Evolutionary conservation across 495 filamentous ascomycete genomes (phyloP).

Genomic region (Annulohypoxylon stygium): DNA sequence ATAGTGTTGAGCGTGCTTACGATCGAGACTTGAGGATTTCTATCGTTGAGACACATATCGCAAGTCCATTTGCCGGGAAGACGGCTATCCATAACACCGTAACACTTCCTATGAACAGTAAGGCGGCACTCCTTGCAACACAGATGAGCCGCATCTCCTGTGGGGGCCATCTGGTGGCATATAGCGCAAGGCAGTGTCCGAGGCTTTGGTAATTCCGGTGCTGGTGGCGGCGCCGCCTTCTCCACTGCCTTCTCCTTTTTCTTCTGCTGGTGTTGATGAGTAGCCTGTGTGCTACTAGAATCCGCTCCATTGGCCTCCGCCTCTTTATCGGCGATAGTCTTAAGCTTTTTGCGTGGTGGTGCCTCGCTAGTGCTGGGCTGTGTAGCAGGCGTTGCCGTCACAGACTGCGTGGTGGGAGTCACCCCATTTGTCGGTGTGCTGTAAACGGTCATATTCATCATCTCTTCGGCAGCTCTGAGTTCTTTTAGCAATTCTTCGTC

Average conservation of each 20-base stretch:
- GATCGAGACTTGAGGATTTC: conserved; percentile 85
- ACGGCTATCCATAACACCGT: conserved; percentile 81
- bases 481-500: conserved; percentile 94
- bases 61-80: conserved; percentile 88
- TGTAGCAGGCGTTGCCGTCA: conserved; percentile 27
- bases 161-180: conserved; percentile 78
- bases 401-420: conserved; percentile 54
- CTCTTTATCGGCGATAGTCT: conserved; percentile 56
- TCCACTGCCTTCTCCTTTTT: conserved; percentile 76
- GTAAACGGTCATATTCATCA: conserved; percentile 60
- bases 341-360: conserved; percentile 69
- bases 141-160: conserved; percentile 74
- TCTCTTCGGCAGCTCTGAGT: conserved; percentile 66
- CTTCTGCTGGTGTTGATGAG: conserved; percentile 62
- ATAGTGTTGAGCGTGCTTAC: conserved; percentile 61
- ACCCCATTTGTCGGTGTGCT: conserved; percentile 55
- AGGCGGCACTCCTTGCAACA: conserved; percentile 87
- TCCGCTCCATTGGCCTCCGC: conserved; percentile 49
- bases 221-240: conserved; percentile 57
- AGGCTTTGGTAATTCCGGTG: conserved; percentile 80
- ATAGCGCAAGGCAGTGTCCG: conserved; percentile 86
- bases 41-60: conserved; percentile 95
- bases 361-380: conserved; percentile 34
- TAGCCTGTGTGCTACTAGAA: conserved; percentile 29
- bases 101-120: conserved; percentile 94